Evolutionary conservation across 2,329 filamentous ascomycete species (phyloP).

Genomic region (Ascocoryne sarcoides): DNA sequence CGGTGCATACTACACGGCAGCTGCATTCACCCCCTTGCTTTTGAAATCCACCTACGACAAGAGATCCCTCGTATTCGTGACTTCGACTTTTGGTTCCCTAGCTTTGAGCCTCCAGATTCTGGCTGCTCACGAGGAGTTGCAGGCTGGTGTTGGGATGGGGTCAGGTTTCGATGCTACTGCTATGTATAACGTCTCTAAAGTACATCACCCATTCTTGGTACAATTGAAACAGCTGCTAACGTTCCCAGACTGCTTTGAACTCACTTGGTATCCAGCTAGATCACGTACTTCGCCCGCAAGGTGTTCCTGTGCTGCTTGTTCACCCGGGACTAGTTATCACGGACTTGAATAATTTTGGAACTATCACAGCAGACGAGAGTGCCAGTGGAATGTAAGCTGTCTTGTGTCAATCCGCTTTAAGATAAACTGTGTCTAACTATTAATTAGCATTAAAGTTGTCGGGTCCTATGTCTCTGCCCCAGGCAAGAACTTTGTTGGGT

Average conservation of each 20-base stretch:
- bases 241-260: slow-evolving; percentile 1
- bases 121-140: too few relatives aligned
- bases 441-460: not conserved
- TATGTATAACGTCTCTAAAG: not conserved
- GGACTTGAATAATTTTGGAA: slow-evolving; percentile 4
- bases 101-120: not conserved
- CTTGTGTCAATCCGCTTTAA: not conserved
- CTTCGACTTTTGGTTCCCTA: slow-evolving; percentile 3
- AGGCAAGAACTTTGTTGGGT: not conserved
- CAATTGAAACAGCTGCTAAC: not conserved
- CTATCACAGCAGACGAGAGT: not conserved
- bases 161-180: not conserved
- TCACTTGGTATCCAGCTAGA: slow-evolving; percentile 6
- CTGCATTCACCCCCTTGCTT: slow-evolving; percentile 4
- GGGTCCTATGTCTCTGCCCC: not conserved
- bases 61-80: slow-evolving; percentile 4
- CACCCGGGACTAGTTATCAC: slow-evolving; percentile 8
- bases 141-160: too few relatives aligned
- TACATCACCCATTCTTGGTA: not conserved
- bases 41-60: slow-evolving; percentile 4
- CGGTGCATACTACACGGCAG: slow-evolving; percentile 6
- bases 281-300: slow-evolving; percentile 3
- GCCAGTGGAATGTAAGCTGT: not conserved
- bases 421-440: not conserved
- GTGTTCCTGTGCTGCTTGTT: slow-evolving; percentile 4